phyloP scores from a whole-genome alignment of 2,329 filamentous ascomycete species.

The Epichloe gansuensis region DNA sequence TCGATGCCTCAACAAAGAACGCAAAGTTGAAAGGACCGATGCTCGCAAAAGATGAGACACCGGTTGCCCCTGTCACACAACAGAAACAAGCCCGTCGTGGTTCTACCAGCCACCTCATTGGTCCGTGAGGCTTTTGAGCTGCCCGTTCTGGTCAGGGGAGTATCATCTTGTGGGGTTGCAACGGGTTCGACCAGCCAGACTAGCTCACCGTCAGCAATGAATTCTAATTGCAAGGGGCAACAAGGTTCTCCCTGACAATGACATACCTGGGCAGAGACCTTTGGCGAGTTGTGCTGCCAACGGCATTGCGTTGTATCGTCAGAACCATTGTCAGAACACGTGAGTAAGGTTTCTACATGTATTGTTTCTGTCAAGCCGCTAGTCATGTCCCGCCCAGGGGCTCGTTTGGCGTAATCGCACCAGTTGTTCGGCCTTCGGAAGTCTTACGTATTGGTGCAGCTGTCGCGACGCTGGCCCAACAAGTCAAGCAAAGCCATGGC shows the following conservation, averaged over 20 bases:
- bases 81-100: background rate
- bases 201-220: no score
- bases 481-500: background rate
- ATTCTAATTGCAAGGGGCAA: no score
- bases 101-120: background rate
- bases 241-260: no score
- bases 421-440: background rate
- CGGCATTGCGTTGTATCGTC: no score
- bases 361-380: no score
- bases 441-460: background rate
- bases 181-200: no score
- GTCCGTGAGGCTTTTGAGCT: background rate
- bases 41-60: constrained; percentile 3
- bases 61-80: background rate
- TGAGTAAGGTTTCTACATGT: no score
- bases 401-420: no score
- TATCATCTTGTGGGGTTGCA: background rate
- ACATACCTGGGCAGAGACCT: no score
- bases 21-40: background rate
- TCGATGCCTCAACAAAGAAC: constrained; percentile 2
- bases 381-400: no score
- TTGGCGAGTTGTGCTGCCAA: no score
- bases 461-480: background rate
- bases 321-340: no score
- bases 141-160: background rate